Evolutionary conservation across 768 basidiomycete species (phyloP).

Genomic region (Pleurotus giganteus): DNA sequence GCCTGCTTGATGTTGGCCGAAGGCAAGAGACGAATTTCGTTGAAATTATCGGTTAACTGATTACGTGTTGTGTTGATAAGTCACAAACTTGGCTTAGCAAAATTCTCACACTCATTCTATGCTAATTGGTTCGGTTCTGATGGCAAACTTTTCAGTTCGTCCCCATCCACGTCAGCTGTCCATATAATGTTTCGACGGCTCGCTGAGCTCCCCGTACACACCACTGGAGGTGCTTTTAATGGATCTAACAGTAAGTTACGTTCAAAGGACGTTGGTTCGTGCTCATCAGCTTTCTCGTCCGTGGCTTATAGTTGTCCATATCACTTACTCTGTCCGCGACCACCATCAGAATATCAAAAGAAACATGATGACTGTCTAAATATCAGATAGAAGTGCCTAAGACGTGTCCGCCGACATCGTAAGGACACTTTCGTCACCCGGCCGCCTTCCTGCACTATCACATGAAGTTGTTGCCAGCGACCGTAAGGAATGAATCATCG

Average conservation of each 20-base stretch:
- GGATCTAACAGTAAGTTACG: constrained; percentile 17
- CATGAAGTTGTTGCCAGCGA: constrained; percentile 30
- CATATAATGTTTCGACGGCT: constrained; percentile 34
- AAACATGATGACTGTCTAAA: constrained; percentile 26
- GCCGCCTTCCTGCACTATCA: constrained; percentile 42
- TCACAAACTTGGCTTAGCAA: too few species aligned
- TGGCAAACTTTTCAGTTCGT: too few species aligned
- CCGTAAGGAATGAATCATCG: constrained; percentile 48
- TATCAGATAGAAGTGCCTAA: constrained; percentile 25
- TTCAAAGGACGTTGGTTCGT: neutral
- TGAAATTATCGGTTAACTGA: too few species aligned
- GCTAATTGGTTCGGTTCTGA: too few species aligned
- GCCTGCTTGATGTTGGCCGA: too few species aligned
- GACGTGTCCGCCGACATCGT: constrained; percentile 21
- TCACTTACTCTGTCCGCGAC: constrained; percentile 47
- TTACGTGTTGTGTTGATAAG: too few species aligned
- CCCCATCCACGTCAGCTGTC: too few species aligned
- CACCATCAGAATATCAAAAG: constrained; percentile 49
- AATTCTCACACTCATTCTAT: too few species aligned
- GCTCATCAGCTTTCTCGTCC: neutral
- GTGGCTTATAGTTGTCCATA: constrained; percentile 35
- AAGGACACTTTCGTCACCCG: constrained; percentile 40
- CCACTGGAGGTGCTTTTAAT: constrained; percentile 27
- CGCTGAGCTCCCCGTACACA: constrained; percentile 37
- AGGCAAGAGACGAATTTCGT: too few species aligned